Evolutionary conservation across 495 filamentous ascomycete genomes (phyloP), one percentile per base, ranked within the genome.

Genomic region (Cryomyces minteri): DNA sequence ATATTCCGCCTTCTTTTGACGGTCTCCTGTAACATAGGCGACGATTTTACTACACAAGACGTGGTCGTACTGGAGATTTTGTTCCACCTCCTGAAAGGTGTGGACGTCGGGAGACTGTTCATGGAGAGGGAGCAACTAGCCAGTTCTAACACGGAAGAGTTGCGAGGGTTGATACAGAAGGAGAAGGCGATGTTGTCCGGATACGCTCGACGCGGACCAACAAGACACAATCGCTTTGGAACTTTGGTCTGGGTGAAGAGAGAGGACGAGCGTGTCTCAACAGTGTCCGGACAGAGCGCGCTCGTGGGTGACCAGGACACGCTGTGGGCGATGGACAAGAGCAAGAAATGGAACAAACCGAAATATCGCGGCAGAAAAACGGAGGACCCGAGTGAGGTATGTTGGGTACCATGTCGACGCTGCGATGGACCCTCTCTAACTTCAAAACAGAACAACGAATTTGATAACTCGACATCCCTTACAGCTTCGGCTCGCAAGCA

Each of bases 241-340:
- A 93, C 87, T 10, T 94, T 95, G 80, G 79, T 94, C 14, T 96
- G 92, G 90, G 77, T 99, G 37, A 85, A 96, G 63, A 70, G 84
- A 43, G 81, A 82, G 45, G 83, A 90, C 56, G 67, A 71, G 6
- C 72, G 74, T 52, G 67, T 88, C 40, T 78, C 82, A 5, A 88
- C 87, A 0, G 76, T 99, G 3, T 84, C 84, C 2, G 92, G 92
- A 6, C 92, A 96, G 58, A 76, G 81, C 51, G 77, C 79, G 11
- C 69, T 96, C 43, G 71, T 78, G 25, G 77, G 88, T 49, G 69
- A 71, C n/a, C 73, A 82, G 43, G 67, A 72, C 6, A 79, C 76
- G n/a, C 65, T 87, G 40, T 63, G 71, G 29, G 88, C 94, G 59
- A 92, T 96, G 80, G 92, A 99, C 56, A 76, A 74, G 42, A 77